Conservation (phyloP, 2,329 filamentous ascomycete genomes). For the Penicillium sp. region DNA sequence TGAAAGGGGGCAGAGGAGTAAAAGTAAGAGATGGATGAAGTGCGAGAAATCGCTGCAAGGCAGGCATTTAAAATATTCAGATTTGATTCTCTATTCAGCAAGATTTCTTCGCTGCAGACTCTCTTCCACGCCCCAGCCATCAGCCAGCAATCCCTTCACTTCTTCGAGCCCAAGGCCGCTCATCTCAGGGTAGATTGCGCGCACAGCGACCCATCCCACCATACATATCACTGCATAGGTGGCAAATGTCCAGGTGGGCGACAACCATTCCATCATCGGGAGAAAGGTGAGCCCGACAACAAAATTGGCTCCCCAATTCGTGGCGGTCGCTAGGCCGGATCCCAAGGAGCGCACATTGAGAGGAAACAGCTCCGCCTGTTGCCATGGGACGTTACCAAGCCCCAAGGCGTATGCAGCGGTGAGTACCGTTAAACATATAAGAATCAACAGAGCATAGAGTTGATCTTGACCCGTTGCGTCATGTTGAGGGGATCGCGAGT, state of each 20-base stretch:
- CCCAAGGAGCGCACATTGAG: constrained; percentile 57
- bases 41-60: no score
- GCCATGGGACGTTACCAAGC: constrained; percentile 90
- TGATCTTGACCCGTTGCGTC: constrained; percentile 20
- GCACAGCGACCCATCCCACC: constrained; percentile 61
- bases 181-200: constrained; percentile 78
- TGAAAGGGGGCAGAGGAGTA: no score
- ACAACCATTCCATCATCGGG: constrained; percentile 73
- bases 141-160: constrained; percentile 62
- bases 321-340: constrained; percentile 60
- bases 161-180: constrained; percentile 76
- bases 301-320: constrained; percentile 85
- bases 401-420: constrained; percentile 81
- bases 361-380: constrained; percentile 88
- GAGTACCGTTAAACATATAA: constrained; percentile 72
- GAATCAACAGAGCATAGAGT: constrained; percentile 50
- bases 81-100: no score
- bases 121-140: constrained; percentile 65
- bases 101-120: constrained; percentile 26
- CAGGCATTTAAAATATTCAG: no score
- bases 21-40: no score
- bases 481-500: constrained; percentile 15
- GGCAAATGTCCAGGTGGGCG: constrained; percentile 70
- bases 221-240: constrained; percentile 68
- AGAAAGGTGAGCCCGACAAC: constrained; percentile 80